Evolutionary conservation across 148 eudicot species (phyloP).

Genomic region (Camellia lanceoleosa): DNA sequence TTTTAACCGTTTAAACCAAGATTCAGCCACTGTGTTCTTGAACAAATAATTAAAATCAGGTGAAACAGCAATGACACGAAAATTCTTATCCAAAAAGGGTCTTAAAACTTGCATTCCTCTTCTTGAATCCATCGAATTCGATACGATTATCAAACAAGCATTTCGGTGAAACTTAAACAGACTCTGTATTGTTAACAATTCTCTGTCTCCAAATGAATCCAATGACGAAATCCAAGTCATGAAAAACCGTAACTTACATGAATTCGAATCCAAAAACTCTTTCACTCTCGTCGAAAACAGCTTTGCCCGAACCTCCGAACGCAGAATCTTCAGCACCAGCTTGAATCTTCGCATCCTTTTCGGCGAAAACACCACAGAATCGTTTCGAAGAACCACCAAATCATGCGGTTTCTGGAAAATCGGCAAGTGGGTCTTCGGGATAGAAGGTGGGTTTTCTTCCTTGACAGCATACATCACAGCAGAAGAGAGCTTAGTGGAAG

Average conservation of each 20-base stretch:
- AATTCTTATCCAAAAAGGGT: conserved; percentile 45
- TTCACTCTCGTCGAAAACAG: conserved; percentile 42
- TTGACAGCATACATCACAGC: too few species aligned
- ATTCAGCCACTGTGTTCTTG: conserved; percentile 52
- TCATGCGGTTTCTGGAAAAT: too few species aligned
- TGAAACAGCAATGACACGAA: conserved; percentile 47
- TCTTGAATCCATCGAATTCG: conserved; percentile 56
- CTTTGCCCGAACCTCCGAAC: conserved; percentile 10
- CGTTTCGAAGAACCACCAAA: too few species aligned
- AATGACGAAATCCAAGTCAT: conserved; percentile 86
- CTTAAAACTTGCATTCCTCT: conserved; percentile 40
- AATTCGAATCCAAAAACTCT: conserved; percentile 40
- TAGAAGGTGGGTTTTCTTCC: too few species aligned
- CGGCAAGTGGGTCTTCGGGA: too few species aligned
- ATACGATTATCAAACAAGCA: conserved; percentile 65
- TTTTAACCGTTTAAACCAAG: conserved; percentile 46
- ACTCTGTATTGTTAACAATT: conserved; percentile 48
- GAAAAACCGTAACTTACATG: conserved; percentile 54
- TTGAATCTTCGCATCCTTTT: background rate
- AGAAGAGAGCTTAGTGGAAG: too few species aligned
- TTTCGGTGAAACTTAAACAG: conserved; percentile 63
- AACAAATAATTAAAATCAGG: conserved; percentile 60
- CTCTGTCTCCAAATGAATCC: conserved; percentile 50
- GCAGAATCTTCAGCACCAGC: conserved; percentile 13
- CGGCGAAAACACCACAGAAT: too few species aligned